Evolutionary conservation across 2,329 filamentous ascomycete species (phyloP).

Genomic region (Amauroascus verrucosus): DNA sequence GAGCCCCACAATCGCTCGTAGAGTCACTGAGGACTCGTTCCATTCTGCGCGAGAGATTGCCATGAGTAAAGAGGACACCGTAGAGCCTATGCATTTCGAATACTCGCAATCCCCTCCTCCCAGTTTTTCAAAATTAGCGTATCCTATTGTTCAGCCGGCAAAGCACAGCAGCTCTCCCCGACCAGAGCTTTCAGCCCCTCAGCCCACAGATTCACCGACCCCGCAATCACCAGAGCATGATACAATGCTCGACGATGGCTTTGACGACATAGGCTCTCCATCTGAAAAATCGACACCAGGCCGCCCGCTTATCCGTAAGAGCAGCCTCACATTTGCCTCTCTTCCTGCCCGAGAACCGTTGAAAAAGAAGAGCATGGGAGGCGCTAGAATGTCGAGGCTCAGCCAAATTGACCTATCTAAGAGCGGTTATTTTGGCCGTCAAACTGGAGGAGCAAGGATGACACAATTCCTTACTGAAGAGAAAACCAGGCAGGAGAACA

Average conservation of each 20-base stretch:
- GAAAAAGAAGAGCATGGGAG: slow-evolving; percentile 71
- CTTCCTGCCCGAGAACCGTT: slow-evolving; percentile 84
- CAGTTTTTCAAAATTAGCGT: neutral
- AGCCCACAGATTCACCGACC: neutral
- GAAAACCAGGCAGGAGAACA: slow-evolving; percentile 40
- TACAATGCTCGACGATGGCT: slow-evolving; percentile 18
- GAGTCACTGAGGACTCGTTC: slow-evolving; percentile 38
- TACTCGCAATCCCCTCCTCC: slow-evolving; percentile 11
- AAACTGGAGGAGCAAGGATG: slow-evolving; percentile 51
- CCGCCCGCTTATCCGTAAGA: slow-evolving; percentile 71
- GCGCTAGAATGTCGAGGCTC: slow-evolving; percentile 57
- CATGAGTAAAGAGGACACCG: slow-evolving; percentile 26
- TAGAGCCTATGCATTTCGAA: slow-evolving; percentile 28
- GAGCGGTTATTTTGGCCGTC: slow-evolving; percentile 62
- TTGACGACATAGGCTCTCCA: slow-evolving; percentile 40
- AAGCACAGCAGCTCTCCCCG: neutral
- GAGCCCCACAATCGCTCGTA: slow-evolving; percentile 24
- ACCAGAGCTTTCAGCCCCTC: neutral
- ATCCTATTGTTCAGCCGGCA: slow-evolving; percentile 2
- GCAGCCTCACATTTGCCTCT: slow-evolving; percentile 88
- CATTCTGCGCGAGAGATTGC: slow-evolving; percentile 38
- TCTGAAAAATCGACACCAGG: slow-evolving; percentile 41
- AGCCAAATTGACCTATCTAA: slow-evolving; percentile 62
- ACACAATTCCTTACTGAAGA: slow-evolving; percentile 24
- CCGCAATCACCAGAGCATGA: neutral